Percentiles rank a stretch among this genome's conserved stretches.
These are phyloP conservation scores for Saxophila tyrrhenica DNA, from an alignment of 495 filamentous ascomycete species.

Conservation along the genomic window DNA sequence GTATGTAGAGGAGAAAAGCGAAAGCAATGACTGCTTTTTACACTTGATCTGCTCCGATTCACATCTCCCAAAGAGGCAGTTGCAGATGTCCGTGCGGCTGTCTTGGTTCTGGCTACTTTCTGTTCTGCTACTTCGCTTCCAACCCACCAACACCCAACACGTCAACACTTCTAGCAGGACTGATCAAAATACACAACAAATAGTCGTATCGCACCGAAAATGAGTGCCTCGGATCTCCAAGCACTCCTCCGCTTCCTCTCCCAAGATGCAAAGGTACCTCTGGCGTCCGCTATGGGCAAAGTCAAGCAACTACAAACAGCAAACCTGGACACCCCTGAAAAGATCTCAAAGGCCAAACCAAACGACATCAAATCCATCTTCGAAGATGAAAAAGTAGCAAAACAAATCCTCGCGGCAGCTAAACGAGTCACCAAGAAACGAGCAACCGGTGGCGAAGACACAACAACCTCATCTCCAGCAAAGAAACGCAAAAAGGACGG, in stretches of 20 bases:
- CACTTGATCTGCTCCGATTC: background rate
- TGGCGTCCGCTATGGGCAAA: constrained; percentile 58
- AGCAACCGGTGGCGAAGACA: constrained; percentile 16
- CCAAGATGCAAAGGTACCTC: constrained; percentile 57
- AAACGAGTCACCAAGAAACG: constrained; percentile 55
- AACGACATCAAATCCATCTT: constrained; percentile 47
- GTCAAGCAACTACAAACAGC: constrained; percentile 55
- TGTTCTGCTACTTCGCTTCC: too few species aligned
- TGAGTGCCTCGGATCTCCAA: constrained; percentile 16
- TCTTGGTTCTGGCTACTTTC: too few species aligned
- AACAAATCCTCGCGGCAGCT: constrained; percentile 47
- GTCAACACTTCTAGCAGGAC: too few species aligned
- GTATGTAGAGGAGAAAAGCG: background rate
- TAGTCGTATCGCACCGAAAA: too few species aligned
- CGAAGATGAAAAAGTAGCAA: constrained; percentile 58
- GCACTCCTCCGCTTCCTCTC: constrained; percentile 67
- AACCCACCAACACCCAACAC: too few species aligned
- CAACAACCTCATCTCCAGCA: constrained; percentile 5
- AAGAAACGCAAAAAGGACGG: constrained; percentile 34
- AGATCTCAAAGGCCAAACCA: constrained; percentile 9
- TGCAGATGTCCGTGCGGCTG: too few species aligned
- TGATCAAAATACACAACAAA: too few species aligned
- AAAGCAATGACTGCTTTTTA: background rate
- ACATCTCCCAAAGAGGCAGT: background rate
- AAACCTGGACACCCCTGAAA: constrained; percentile 31